Conservation (phyloP, 768 basidiomycete species). For the Coprinopsis cinerea region DNA sequence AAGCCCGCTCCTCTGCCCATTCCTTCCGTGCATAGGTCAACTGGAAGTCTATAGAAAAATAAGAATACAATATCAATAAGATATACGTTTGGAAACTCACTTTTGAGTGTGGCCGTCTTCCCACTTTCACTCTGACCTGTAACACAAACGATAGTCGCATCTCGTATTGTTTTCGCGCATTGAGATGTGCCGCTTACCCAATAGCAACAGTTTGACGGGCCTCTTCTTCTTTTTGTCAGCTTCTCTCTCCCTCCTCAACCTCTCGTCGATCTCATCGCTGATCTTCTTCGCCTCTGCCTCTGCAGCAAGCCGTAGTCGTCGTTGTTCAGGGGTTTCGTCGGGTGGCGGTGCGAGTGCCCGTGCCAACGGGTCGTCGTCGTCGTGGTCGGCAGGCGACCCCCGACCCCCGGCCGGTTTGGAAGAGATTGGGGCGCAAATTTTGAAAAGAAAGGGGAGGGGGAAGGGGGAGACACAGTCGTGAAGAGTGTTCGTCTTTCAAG, state of each 20-base stretch:
- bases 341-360: conserved; percentile 55
- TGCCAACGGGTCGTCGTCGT: conserved; percentile 54
- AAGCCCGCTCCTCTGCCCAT: conserved; percentile 61
- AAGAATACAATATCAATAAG: conserved; percentile 8
- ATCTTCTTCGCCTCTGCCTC: conserved; percentile 61
- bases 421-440: conserved; percentile 11
- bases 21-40: conserved; percentile 64
- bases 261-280: conserved; percentile 73
- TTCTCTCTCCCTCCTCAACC: conserved; percentile 55
- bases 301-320: conserved; percentile 45
- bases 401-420: background rate
- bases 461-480: background rate
- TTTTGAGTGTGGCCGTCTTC: conserved; percentile 77
- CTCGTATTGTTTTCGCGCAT: background rate
- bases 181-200: conserved; percentile 36
- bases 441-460: background rate
- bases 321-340: conserved; percentile 55
- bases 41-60: conserved; percentile 53
- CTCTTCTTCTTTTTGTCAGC: conserved; percentile 55
- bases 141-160: background rate
- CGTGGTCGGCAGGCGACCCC: conserved; percentile 9
- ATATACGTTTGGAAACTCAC: conserved; percentile 26
- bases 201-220: conserved; percentile 67
- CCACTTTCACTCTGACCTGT: conserved; percentile 74
- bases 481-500: background rate